Evolutionary conservation across 768 basidiomycete genomes (phyloP).

Genomic region (Russula sp.): DNA sequence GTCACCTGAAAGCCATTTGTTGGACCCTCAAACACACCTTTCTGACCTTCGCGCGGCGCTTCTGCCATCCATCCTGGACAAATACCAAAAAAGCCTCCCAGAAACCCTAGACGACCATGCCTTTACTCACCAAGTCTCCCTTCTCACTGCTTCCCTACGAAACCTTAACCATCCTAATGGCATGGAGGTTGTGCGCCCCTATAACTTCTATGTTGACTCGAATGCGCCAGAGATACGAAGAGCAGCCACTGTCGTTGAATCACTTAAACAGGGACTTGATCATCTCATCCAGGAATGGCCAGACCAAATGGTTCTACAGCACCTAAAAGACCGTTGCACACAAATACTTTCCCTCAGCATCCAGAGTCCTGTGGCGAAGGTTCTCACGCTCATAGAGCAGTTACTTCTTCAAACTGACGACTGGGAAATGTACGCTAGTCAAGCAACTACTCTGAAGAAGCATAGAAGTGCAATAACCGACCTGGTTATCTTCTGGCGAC

Average conservation of each 20-base stretch:
- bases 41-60: constrained; percentile 24
- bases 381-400: constrained; percentile 81
- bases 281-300: constrained; percentile 80
- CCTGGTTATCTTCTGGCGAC: constrained; percentile 86
- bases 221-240: constrained; percentile 71
- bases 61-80: constrained; percentile 26
- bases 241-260: constrained; percentile 49
- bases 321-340: constrained; percentile 71
- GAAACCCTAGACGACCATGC: constrained; percentile 49
- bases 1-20: constrained; percentile 33
- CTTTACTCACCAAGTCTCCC: constrained; percentile 49
- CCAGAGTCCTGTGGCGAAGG: constrained; percentile 72
- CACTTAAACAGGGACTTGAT: constrained; percentile 53
- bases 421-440: constrained; percentile 96
- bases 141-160: constrained; percentile 45
- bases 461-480: constrained; percentile 63
- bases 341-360: constrained; percentile 58
- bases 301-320: constrained; percentile 94
- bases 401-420: constrained; percentile 85
- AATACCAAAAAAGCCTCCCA: constrained; percentile 15
- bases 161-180: constrained; percentile 34
- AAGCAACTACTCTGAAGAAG: constrained; percentile 72
- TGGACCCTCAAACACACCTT: constrained; percentile 33
- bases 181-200: constrained; percentile 33
- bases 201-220: constrained; percentile 80